phyloP scores from a whole-genome alignment of 2,329 filamentous ascomycete genomes.

The Davidsoniella eucalypti region DNA sequence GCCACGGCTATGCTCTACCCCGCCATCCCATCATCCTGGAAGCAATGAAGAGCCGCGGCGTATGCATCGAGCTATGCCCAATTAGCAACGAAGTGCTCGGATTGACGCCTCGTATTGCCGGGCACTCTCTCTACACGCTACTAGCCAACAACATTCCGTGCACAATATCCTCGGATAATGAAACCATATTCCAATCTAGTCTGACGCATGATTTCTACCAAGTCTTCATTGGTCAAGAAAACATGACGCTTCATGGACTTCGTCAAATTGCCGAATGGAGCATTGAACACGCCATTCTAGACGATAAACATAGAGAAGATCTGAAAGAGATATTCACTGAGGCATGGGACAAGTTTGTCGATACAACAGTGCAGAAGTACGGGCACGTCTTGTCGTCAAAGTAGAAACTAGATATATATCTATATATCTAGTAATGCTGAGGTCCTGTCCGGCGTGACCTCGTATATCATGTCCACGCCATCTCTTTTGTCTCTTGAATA shows the following conservation, averaged over 20 bases:
- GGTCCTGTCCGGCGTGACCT: no score
- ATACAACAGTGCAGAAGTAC: slow-evolving; percentile 30
- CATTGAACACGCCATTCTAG: slow-evolving; percentile 41
- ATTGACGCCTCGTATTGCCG: slow-evolving; percentile 45
- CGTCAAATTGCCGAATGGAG: slow-evolving; percentile 51
- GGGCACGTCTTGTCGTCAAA: slow-evolving; percentile 12
- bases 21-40: slow-evolving; percentile 51
- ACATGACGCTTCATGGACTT: slow-evolving; percentile 54
- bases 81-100: slow-evolving; percentile 65
- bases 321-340: slow-evolving; percentile 30
- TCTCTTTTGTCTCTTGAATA: background rate
- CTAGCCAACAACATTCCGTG: slow-evolving; percentile 59
- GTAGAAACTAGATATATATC: background rate
- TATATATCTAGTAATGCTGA: background rate
- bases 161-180: slow-evolving; percentile 60
- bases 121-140: slow-evolving; percentile 51
- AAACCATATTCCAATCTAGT: slow-evolving; percentile 55
- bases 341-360: slow-evolving; percentile 43
- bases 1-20: slow-evolving; percentile 54
- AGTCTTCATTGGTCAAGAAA: slow-evolving; percentile 48
- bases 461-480: no score
- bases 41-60: slow-evolving; percentile 42
- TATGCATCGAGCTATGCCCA: slow-evolving; percentile 61
- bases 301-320: slow-evolving; percentile 23
- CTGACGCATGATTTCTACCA: slow-evolving; percentile 67